A percentile compares a stretch with the other conserved stretches of the same genome.
phyloP scores from a whole-genome alignment of 176 grass and related monocot species.

The Carex scoparia region DNA sequence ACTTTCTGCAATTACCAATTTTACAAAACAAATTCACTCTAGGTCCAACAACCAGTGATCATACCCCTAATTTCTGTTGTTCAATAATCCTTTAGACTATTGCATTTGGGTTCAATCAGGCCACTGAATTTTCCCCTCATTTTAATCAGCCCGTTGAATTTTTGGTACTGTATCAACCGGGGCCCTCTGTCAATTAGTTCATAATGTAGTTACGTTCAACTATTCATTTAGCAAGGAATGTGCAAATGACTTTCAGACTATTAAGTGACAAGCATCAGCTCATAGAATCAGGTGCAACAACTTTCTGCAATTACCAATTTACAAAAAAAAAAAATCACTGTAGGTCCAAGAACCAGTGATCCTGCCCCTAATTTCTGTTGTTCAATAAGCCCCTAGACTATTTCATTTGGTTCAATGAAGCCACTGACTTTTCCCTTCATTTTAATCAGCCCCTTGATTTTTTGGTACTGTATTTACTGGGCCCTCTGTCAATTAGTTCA shows the following conservation, averaged over 20 bases:
- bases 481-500: background rate
- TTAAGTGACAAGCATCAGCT: too few relatives aligned
- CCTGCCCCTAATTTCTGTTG: background rate
- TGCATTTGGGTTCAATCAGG: background rate
- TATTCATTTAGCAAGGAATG: too few relatives aligned
- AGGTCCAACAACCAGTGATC: background rate
- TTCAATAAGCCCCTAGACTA: background rate
- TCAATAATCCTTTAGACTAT: background rate
- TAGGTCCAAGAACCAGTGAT: background rate
- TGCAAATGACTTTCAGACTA: too few relatives aligned
- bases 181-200: background rate
- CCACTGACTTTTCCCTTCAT: background rate
- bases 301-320: too few relatives aligned
- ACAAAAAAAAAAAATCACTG: background rate
- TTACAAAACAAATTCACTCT: background rate
- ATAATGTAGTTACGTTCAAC: background rate
- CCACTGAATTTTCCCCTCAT: background rate
- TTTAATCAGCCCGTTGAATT: background rate
- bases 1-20: background rate
- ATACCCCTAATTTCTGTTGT: background rate
- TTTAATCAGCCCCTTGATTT: background rate
- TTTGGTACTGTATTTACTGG: background rate
- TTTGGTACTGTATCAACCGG: background rate
- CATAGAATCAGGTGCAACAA: too few relatives aligned
- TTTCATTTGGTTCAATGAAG: background rate